Percentiles rank a stretch among this genome's conserved stretches.
Conservation (phyloP, 257 asterid genomes). For the Nicotiana tomentosiformis region DNA sequence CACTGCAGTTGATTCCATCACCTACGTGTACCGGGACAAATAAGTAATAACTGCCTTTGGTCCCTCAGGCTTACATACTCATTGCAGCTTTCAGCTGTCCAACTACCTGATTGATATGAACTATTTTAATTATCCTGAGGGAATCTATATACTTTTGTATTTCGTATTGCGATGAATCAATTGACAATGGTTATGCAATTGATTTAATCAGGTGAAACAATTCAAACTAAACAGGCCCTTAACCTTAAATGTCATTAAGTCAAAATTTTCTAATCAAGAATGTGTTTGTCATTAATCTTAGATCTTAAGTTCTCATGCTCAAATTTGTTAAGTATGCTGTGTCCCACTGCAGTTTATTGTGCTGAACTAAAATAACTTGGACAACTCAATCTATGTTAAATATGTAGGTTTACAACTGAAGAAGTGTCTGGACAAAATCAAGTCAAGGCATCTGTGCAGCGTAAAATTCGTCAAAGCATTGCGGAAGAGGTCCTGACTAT, state of each 20-base stretch:
- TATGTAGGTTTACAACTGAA: conserved; percentile 77
- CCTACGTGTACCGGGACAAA: not conserved
- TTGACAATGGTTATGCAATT: not conserved
- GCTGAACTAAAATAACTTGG: not conserved
- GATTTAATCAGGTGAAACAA: not conserved
- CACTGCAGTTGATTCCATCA: not conserved
- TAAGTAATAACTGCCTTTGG: not conserved
- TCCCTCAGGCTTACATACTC: not conserved
- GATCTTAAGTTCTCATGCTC: not conserved
- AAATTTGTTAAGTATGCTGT: not conserved
- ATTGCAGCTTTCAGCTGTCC: not conserved
- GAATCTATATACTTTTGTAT: not conserved
- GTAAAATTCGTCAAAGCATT: conserved; percentile 88
- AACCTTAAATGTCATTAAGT: not conserved
- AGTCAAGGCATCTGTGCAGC: conserved; percentile 98
- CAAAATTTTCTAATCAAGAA: not conserved
- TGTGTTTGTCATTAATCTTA: not conserved
- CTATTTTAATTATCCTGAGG: not conserved
- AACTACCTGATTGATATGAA: not conserved
- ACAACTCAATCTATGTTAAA: not conserved
- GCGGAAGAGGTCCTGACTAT: conserved; percentile 69
- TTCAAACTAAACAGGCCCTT: not conserved
- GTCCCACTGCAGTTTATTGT: not conserved
- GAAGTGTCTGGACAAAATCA: conserved; percentile 99
- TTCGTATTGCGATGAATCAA: not conserved